Evolutionary conservation across 2,329 filamentous ascomycete genomes (phyloP), one percentile per base, ranked within the genome.

Genomic region (Scedosporium apiospermum): DNA sequence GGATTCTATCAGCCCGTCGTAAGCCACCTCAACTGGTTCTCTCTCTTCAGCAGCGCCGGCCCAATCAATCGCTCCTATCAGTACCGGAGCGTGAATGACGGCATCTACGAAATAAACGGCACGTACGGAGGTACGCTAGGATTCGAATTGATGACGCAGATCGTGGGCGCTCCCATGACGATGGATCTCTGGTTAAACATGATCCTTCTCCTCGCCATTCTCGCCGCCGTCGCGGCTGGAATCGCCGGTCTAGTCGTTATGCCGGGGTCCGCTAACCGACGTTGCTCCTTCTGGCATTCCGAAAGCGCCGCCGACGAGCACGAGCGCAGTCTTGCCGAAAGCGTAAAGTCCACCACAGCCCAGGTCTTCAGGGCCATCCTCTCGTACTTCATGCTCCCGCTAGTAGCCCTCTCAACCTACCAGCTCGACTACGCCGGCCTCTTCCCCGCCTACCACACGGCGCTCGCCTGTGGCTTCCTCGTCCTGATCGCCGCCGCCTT

Each of bases 311-410:
- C 23, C 23, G 49, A 60, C 23, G 49, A 60, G 77, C 7, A 79
- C 81, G 49, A 59, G 30, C 30, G 30, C 30, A 34, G 1, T 9
- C 30, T 34, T 58, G 58, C 59, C 44, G 42, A 55, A 41, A 57
- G 65, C 42, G 38, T 58, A 34, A 41, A 64, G 60, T 9, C 65
- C 7, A 67, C 66, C 0, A 41, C 65, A 1, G 68, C 84, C 67
- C 84, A 83, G 65, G 72, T 84, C 49, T 76, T 91, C 65, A 83
- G 89, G 27, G 81, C 92, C 63, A 81, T 89, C 6, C 88, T 89
- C 76, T 91, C 89, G 72, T 93, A 87, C 73, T 88, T 93, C 67
- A 77, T 91, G 55, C 75, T 92, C 6, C 90, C 90, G 0, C 79
- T 91, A 55, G 80, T 91, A 9, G 81, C 89, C 0, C 73, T 91